Evolutionary conservation across 768 basidiomycete genomes (phyloP).

Genomic region (Rhodotorula toruloides): DNA sequence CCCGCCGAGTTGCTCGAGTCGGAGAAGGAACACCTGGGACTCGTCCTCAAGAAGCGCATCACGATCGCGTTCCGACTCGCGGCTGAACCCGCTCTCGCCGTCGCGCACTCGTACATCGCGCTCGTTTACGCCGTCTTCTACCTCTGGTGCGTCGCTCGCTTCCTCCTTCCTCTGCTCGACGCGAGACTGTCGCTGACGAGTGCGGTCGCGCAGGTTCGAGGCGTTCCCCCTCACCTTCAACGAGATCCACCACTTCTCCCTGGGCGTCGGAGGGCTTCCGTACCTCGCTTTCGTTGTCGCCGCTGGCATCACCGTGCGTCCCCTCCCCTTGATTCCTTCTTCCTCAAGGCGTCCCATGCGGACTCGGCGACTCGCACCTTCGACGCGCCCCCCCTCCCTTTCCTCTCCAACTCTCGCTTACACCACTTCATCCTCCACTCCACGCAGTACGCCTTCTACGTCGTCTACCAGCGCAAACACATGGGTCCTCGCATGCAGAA

Average conservation of each 20-base stretch:
- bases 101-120: constrained; percentile 45
- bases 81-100: constrained; percentile 45
- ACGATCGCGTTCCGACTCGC: constrained; percentile 42
- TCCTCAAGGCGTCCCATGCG: neutral
- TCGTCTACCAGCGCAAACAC: constrained; percentile 26
- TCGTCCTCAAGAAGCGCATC: constrained; percentile 29
- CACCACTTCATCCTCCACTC: neutral
- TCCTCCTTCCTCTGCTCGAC: neutral
- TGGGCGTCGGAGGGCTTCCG: constrained; percentile 38
- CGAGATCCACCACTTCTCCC: constrained; percentile 40
- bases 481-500: constrained; percentile 1
- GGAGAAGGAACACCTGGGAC: constrained; percentile 4
- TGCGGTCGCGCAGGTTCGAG: constrained; percentile 40
- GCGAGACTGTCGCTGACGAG: neutral
- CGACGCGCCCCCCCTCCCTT: neutral
- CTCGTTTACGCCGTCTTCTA: constrained; percentile 21
- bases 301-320: constrained; percentile 23
- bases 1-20: constrained; percentile 43
- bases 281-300: constrained; percentile 43
- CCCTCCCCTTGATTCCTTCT: neutral
- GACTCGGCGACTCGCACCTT: neutral
- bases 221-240: constrained; percentile 45
- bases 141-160: constrained; percentile 1
- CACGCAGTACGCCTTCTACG: constrained; percentile 24
- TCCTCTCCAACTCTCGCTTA: neutral